Evolutionary conservation across 2,329 filamentous ascomycete species (phyloP).

Genomic region (Sphaerulina populicola): DNA sequence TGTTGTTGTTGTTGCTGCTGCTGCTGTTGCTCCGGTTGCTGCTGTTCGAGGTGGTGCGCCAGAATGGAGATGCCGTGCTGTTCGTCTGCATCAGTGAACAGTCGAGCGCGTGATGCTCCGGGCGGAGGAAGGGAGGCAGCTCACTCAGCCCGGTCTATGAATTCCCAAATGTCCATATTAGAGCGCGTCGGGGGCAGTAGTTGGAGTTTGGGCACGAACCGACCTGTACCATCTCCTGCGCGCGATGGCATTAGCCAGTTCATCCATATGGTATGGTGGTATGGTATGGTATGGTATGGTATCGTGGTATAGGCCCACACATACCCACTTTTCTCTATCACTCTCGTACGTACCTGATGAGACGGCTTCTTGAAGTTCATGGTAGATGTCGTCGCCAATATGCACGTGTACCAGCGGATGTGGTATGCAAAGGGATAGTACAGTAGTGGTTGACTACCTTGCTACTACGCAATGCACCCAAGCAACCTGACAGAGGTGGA

Average conservation of each 20-base stretch:
- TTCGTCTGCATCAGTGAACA: not conserved
- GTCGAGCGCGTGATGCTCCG: too few relatives aligned
- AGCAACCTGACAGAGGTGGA: too few relatives aligned
- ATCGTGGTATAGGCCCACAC: not conserved
- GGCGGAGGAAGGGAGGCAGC: not conserved
- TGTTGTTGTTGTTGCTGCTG: conserved; percentile 38
- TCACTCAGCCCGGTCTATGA: conserved; percentile 33
- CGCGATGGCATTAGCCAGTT: too few relatives aligned
- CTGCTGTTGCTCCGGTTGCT: conserved; percentile 27
- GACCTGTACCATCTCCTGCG: conserved; percentile 98
- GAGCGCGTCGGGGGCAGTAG: conserved; percentile 21
- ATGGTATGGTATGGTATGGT: too few relatives aligned
- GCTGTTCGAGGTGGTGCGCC: conserved; percentile 54
- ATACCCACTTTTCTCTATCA: not conserved
- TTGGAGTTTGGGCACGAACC: conserved; percentile 55
- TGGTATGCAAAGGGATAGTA: too few relatives aligned
- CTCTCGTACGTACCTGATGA: conserved; percentile 34
- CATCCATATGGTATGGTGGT: too few relatives aligned
- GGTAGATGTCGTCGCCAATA: not conserved
- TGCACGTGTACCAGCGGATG: too few relatives aligned
- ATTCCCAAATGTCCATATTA: conserved; percentile 34
- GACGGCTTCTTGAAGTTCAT: conserved; percentile 41
- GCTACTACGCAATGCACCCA: too few relatives aligned
- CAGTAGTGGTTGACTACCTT: too few relatives aligned
- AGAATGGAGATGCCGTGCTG: conserved; percentile 84